Base-by-base conservation (phyloP, 345 rosid genomes). In the Acer saccharum region DNA sequence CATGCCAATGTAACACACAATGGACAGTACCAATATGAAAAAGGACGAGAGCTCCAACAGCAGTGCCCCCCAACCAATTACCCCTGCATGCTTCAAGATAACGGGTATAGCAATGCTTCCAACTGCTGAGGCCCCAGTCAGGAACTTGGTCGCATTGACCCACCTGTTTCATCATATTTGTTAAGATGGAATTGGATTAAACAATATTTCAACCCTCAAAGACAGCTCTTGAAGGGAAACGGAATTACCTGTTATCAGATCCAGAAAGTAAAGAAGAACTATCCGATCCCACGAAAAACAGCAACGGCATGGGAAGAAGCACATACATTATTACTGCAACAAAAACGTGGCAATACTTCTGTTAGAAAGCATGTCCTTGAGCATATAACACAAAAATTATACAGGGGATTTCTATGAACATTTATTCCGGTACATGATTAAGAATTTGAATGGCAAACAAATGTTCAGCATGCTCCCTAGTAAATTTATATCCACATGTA, bases 71-170 rank as follows among this genome's bases (percentile, higher is more conserved):
- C 99, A 96, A 18, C 99, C 86, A 6, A 96, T 96, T 63, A 94
- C 90, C 57, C 93, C 97, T 0, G 97, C 92, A 65, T 96, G 98
- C 88, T 91, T 96, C 70, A 96, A 85, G 74, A 96, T 94, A 62
- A 85, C 88, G 2, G 99, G 99, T 82, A 96, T 92, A 6, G 99
- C 99, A 20, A 96, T 84, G 86, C 98, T 96, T 84, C 99, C 98
- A 21, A 96, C 66, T 3, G 90, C 89, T 29, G 98, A 92, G 75
- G 97, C 95, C 73, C 99, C 99, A 0, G 98, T 90, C 87, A 96
- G 77, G 86, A 92, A 96, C 90, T 96, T 94, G 48, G 98, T 92
- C 54, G 91, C 95, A 44, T 88, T 96, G 68, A 86, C 90, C 98
- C 99, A 96, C n/a, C 98, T 96, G 83, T 75, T 69, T 43, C 66